Percentiles rank a stretch among this genome's conserved stretches.
Conservation (phyloP, 257 asterid genomes). For the Penstemon davidsonii region DNA sequence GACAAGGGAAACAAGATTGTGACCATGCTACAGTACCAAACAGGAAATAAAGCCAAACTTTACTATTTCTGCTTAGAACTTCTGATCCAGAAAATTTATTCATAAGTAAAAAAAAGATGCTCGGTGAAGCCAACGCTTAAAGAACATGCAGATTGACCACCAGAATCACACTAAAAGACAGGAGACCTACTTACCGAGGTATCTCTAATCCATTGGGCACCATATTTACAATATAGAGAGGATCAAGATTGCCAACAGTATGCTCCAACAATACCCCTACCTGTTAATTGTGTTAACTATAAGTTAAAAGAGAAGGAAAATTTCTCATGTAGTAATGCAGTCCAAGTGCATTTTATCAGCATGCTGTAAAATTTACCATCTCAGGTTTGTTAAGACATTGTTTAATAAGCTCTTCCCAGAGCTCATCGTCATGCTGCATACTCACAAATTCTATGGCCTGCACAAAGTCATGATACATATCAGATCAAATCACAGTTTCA, state of each 20-base stretch:
- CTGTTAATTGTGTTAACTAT: conserved; percentile 45
- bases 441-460: conserved; percentile 98
- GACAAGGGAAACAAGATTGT: conserved; percentile 2
- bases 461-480: conserved; percentile 32
- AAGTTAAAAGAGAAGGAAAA: conserved; percentile 15
- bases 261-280: conserved; percentile 94
- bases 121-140: not conserved
- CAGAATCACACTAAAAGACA: conserved; percentile 13
- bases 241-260: conserved; percentile 99
- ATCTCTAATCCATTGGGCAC: conserved; percentile 97
- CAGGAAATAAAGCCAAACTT: conserved; percentile 13
- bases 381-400: conserved; percentile 94
- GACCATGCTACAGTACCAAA: conserved; percentile 18
- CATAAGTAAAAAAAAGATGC: conserved; percentile 1
- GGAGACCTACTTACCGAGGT: conserved; percentile 67
- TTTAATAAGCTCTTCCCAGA: conserved; percentile 94
- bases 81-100: not conserved
- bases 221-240: conserved; percentile 80
- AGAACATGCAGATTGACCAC: conserved; percentile 15
- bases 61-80: not conserved
- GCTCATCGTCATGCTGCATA: conserved; percentile 95
- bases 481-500: conserved; percentile 26
- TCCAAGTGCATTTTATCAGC: conserved; percentile 14
- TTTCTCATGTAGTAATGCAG: conserved; percentile 15
- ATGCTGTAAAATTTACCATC: conserved; percentile 59